These are phyloP conservation scores for Allomyces javanicus DNA, from an alignment of 192 early-diverging fungal genomes.

Conservation along the genomic window DNA sequence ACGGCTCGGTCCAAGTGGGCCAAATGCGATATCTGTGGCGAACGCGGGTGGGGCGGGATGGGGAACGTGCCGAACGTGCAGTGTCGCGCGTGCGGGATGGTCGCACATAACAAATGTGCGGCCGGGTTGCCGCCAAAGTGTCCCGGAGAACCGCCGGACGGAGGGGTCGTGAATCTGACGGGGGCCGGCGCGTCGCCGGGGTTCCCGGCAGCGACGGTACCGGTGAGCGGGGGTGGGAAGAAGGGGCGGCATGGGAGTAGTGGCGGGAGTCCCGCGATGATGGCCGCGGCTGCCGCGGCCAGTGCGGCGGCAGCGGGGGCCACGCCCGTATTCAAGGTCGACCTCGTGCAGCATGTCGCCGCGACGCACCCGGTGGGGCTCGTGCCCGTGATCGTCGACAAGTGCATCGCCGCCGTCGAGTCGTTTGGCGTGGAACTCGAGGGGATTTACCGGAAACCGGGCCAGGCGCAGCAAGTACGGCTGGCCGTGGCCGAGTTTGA, in stretches of 20 bases:
- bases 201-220: too few relatives aligned
- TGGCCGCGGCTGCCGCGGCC: neutral
- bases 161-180: too few relatives aligned
- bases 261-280: too few relatives aligned
- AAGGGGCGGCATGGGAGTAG: too few relatives aligned
- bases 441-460: constrained; percentile 65
- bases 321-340: constrained; percentile 37
- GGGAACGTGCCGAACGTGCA: constrained; percentile 20
- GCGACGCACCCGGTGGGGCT: constrained; percentile 26
- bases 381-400: constrained; percentile 45
- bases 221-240: too few relatives aligned
- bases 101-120: constrained; percentile 22
- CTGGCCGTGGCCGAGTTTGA: constrained; percentile 33
- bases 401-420: constrained; percentile 48
- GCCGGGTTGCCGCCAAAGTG: constrained; percentile 14
- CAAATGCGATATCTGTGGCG: constrained; percentile 31
- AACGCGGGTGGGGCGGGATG: constrained; percentile 27
- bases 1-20: constrained; percentile 9
- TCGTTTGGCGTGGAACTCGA: constrained; percentile 43
- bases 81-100: constrained; percentile 15
- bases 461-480: constrained; percentile 43
- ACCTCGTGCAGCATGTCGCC: constrained; percentile 26
- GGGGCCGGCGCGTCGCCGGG: too few relatives aligned
- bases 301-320: neutral
- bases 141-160: constrained; percentile 1